These are phyloP conservation scores for Huntiella decipiens DNA, from an alignment of 2,329 filamentous ascomycete genomes.

Conservation along the genomic window DNA sequence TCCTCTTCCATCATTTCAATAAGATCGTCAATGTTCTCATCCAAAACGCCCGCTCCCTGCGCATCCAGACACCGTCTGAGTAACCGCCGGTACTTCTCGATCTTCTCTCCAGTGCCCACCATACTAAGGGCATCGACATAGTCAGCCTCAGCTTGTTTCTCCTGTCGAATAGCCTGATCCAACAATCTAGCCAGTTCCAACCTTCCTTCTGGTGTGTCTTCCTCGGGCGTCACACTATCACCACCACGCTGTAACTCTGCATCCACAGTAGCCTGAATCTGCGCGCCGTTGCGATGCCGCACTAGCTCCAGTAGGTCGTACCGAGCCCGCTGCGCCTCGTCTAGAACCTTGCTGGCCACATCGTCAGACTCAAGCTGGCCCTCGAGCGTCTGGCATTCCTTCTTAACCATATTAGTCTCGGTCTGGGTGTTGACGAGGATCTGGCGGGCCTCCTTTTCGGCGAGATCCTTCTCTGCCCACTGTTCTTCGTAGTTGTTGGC, in stretches of 20 bases:
- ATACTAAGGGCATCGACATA: conserved; percentile 50
- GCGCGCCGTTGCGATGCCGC: conserved; percentile 32
- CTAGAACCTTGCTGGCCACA: conserved; percentile 27
- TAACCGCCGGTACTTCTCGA: conserved; percentile 52
- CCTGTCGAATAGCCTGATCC: conserved; percentile 35
- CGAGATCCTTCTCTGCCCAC: conserved; percentile 52
- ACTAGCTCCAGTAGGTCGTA: conserved; percentile 30
- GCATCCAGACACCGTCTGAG: conserved; percentile 50
- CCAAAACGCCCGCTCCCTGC: conserved; percentile 47
- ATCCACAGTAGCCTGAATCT: conserved; percentile 33
- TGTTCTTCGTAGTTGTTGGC: conserved; percentile 56
- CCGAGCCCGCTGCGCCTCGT: conserved; percentile 31
- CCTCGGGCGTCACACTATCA: conserved; percentile 25
- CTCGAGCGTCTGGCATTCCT: conserved; percentile 40
- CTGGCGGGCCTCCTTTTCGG: conserved; percentile 46
- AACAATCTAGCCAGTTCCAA: conserved; percentile 40
- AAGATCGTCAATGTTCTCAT: conserved; percentile 41
- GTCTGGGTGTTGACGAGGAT: conserved; percentile 47
- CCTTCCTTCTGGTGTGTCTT: conserved; percentile 30
- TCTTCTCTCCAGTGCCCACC: conserved; percentile 53
- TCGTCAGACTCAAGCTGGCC: conserved; percentile 36
- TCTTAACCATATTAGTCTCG: conserved; percentile 42
- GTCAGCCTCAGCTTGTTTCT: conserved; percentile 42
- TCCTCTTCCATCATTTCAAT: conserved; percentile 47
- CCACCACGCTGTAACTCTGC: conserved; percentile 21